Evolutionary conservation across 148 eudicot species (phyloP), one percentile per base, ranked within the genome.

Genomic region (Nyssa sinensis): DNA sequence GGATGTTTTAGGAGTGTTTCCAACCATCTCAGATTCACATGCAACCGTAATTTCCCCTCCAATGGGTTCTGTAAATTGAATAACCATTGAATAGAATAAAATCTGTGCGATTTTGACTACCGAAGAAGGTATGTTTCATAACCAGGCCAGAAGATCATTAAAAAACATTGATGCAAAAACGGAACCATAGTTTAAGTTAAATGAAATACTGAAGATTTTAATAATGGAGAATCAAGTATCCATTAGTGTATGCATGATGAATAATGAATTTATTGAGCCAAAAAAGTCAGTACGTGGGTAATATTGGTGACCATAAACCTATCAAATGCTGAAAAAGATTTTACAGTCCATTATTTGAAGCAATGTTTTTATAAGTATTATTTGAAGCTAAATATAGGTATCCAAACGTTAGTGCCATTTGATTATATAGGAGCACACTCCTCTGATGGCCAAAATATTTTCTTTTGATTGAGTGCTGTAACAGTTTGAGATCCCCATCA

Each of bases 21-120:
- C 92, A 81, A 77, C 70, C 39, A 85, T 75, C 19, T 76, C 87
- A 65, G 91, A 75, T 83, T 95, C 98, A 83, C 62, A 72, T 25
- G 87, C 83, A 65, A 92, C 84, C 25, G 94, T 81, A 63, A 95
- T 92, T 78, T 95, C 96, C 33, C 94, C 91, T 74, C 97, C 97
- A 34, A 90, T 85, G 35, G 98, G 98, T 75, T 92, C 98, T 95
- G 92, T 34, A 69, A 72, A 71, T 34, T 60, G 55, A 47, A 41
- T 14, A 79, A 62, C 47, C 59, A 30, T 27, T 49, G 11, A 61
- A 7, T 65, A 28, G 37, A 60, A 44, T 29, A 7, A 64, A 37
- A 32, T 44, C 24, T 44, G 17, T 17, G n/a, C 62, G 14, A 32
- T 35, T 21, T 61, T 29, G 51, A 44, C 51, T 44, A 12, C 0